Evolutionary conservation across 768 basidiomycete species (phyloP).

Genomic region (Leccinellum rugosiceps): DNA sequence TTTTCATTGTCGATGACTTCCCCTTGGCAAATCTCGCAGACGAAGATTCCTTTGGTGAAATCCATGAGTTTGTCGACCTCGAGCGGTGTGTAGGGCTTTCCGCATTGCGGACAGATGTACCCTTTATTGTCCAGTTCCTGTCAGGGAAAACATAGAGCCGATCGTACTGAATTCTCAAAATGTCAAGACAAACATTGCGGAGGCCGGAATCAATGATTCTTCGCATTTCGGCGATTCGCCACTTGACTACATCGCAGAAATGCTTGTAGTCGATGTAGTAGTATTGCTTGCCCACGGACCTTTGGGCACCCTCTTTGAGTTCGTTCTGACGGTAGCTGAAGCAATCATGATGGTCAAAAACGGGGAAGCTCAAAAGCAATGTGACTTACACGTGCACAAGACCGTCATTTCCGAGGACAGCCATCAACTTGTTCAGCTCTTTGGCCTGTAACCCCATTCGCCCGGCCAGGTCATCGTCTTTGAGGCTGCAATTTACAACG

Average conservation of each 20-base stretch:
- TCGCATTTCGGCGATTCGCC: slow-evolving; percentile 92
- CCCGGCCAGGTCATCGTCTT: slow-evolving; percentile 92
- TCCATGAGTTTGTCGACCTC: slow-evolving; percentile 86
- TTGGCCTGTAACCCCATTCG: slow-evolving; percentile 90
- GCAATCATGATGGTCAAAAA: slow-evolving; percentile 1
- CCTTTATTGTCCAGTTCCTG: slow-evolving; percentile 97
- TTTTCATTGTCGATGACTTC: slow-evolving; percentile 93
- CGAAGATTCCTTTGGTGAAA: slow-evolving; percentile 57
- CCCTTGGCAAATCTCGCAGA: slow-evolving; percentile 84
- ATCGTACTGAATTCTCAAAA: neutral
- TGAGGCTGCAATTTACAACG: slow-evolving; percentile 53
- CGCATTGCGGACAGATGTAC: slow-evolving; percentile 92
- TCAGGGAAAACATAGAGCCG: neutral
- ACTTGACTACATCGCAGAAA: slow-evolving; percentile 97
- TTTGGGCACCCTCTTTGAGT: slow-evolving; percentile 84
- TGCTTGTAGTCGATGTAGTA: slow-evolving; percentile 95
- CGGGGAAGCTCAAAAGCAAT: neutral
- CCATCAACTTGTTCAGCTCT: slow-evolving; percentile 88
- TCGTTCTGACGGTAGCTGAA: slow-evolving; percentile 78
- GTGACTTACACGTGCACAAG: slow-evolving; percentile 70
- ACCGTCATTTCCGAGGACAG: slow-evolving; percentile 72
- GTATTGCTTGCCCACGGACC: slow-evolving; percentile 86
- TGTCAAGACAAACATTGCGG: slow-evolving; percentile 63
- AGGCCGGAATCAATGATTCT: slow-evolving; percentile 84
- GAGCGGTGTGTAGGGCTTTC: slow-evolving; percentile 77